Percentiles rank a stretch among this genome's conserved stretches.
Evolutionary conservation across 2,329 filamentous ascomycete species (phyloP).

Genomic region (Pseudocercospora crystallina): DNA sequence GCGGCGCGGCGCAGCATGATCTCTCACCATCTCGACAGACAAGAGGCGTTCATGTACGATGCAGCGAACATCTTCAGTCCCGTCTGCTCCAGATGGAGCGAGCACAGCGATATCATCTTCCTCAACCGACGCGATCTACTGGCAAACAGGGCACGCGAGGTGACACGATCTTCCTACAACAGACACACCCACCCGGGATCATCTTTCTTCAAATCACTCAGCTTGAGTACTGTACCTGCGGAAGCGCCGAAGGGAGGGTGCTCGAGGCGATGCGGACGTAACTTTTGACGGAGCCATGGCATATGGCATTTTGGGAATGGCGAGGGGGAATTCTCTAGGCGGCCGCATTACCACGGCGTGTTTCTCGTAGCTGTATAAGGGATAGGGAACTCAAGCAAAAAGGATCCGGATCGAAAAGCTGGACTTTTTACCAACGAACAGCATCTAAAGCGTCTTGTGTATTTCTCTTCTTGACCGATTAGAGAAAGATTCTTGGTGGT

Average conservation of each 20-base stretch:
- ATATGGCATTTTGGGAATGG: conserved; percentile 18
- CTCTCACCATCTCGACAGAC: conserved; percentile 8
- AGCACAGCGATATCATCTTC: conserved; percentile 6
- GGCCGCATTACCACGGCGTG: conserved; percentile 19
- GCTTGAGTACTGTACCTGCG: conserved; percentile 24
- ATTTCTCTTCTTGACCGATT: conserved; percentile 9
- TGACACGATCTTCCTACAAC: conserved; percentile 12
- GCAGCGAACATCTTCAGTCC: conserved; percentile 9
- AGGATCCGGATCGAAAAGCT: conserved; percentile 16
- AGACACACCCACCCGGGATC: not conserved
- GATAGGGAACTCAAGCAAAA: conserved; percentile 15
- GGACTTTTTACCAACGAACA: conserved; percentile 12
- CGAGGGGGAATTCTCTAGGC: conserved; percentile 16
- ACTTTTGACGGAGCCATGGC: not conserved
- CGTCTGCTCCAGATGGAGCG: conserved; percentile 13
- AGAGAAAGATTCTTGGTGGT: not conserved
- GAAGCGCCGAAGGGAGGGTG: conserved; percentile 11
- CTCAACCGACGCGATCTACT: conserved; percentile 8
- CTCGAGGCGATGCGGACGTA: conserved; percentile 15
- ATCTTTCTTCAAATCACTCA: conserved; percentile 24
- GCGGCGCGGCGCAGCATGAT: too few species aligned
- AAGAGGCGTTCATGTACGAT: conserved; percentile 16
- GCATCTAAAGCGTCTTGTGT: conserved; percentile 20
- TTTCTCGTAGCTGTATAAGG: conserved; percentile 22
- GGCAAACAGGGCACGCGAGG: conserved; percentile 12